A percentile compares a stretch with the other conserved stretches of the same genome.
These are phyloP conservation scores for Apiotrichum veenhuisii DNA, from an alignment of 1,284 basidiomycete species.

Conservation along the genomic window DNA sequence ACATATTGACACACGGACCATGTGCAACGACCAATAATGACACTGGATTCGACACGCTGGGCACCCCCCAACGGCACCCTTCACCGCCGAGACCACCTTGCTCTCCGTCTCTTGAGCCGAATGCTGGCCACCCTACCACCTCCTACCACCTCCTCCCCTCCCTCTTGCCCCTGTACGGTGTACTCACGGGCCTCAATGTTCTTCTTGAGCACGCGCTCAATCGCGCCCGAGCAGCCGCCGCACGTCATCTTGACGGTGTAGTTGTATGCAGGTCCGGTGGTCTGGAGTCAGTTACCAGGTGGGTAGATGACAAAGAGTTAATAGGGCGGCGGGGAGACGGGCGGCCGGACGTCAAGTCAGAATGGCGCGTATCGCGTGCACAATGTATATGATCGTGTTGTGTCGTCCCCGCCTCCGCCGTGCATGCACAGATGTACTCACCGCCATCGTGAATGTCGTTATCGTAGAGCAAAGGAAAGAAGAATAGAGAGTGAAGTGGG, in stretches of 20 bases:
- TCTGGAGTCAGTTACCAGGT: conserved; percentile 4
- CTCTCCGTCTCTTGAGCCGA: no score
- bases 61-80: no score
- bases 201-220: conserved; percentile 47
- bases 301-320: background rate
- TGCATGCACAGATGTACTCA: background rate
- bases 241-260: conserved; percentile 51
- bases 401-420: no score
- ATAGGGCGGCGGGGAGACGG: background rate
- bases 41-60: no score
- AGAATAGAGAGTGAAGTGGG: no score
- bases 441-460: background rate
- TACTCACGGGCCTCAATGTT: conserved; percentile 45
- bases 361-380: no score
- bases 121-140: background rate
- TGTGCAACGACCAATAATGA: no score
- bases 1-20: no score
- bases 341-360: no score
- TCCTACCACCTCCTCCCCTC: background rate
- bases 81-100: no score
- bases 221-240: conserved; percentile 47
- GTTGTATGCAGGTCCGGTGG: conserved; percentile 38
- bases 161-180: background rate
- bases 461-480: no score
- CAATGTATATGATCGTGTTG: no score